Evolutionary conservation across 345 rosid genomes (phyloP).

Genomic region (Noccaea bulbosa): DNA sequence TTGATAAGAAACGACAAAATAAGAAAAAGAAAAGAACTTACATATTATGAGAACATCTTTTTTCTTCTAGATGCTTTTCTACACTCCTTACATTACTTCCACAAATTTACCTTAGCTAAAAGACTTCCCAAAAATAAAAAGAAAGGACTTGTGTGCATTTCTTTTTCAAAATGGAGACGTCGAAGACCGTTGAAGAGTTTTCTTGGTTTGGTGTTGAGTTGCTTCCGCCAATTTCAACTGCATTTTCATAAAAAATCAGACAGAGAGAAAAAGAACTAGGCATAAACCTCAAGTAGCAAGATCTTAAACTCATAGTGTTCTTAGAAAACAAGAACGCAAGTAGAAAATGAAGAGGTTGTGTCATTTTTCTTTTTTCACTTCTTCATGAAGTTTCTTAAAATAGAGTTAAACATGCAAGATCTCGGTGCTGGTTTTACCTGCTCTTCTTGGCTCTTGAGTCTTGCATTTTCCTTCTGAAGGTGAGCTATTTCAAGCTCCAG

Average conservation of each 20-base stretch:
- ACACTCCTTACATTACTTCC: conserved; percentile 23
- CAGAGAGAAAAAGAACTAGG: background rate
- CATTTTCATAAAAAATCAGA: conserved; percentile 27
- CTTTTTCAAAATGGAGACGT: conserved; percentile 75
- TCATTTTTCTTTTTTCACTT: background rate
- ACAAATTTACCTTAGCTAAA: conserved; percentile 28
- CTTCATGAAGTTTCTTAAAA: conserved; percentile 1
- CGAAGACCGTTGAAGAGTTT: conserved; percentile 56
- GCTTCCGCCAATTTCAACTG: conserved; percentile 54
- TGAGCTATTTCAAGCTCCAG: conserved; percentile 55
- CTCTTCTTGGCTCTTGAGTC: conserved; percentile 59
- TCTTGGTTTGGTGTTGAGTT: conserved; percentile 50
- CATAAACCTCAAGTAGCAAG: conserved; percentile 13
- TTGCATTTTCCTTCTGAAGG: conserved; percentile 61
- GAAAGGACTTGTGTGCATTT: conserved; percentile 22
- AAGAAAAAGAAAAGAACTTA: conserved; percentile 20
- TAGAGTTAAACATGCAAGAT: background rate
- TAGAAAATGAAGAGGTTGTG: background rate
- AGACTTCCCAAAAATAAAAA: background rate
- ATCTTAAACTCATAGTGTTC: conserved; percentile 13
- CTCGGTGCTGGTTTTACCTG: conserved; percentile 48
- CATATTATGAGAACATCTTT: too few relatives aligned
- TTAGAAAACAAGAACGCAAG: background rate
- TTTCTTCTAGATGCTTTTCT: conserved; percentile 9
- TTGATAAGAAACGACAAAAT: conserved; percentile 21